These are phyloP conservation scores for Chara braunii DNA, from an alignment of 139 green algal species.

Conservation along the genomic window DNA sequence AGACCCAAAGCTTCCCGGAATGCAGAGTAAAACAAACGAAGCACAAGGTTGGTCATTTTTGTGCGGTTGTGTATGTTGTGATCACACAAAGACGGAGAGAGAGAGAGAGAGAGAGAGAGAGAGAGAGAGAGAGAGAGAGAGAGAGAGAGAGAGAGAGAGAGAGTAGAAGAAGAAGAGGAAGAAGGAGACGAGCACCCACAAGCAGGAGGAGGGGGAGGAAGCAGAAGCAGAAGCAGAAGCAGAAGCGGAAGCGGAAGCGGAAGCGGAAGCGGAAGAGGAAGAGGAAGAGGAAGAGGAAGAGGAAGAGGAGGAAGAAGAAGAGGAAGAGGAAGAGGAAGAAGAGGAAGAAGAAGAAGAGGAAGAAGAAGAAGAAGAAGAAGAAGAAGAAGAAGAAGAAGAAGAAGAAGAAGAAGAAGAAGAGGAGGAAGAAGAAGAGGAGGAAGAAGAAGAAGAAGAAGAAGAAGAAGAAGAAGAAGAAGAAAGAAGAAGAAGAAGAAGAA, in stretches of 20 bases:
- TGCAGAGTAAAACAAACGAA: no score
- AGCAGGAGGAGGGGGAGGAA: no score
- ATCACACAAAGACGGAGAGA: no score
- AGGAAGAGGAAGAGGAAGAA: background rate
- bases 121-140: no score
- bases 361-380: background rate
- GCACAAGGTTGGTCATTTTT: no score
- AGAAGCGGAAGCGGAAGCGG: no score
- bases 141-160: background rate
- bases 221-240: no score
- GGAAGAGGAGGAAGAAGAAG: background rate
- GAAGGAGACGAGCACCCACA: no score
- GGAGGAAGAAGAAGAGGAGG: background rate
- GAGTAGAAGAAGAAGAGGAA: background rate
- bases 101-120: no score
- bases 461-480: background rate
- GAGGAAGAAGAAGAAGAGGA: background rate
- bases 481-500: background rate
- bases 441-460: background rate
- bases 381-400: background rate
- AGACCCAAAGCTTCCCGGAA: no score
- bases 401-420: background rate
- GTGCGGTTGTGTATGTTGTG: no score
- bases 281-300: background rate
- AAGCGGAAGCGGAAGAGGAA: no score